These are phyloP conservation scores for Talaromyces sp. DNA, from an alignment of 2,329 filamentous ascomycete genomes.

Conservation along the genomic window DNA sequence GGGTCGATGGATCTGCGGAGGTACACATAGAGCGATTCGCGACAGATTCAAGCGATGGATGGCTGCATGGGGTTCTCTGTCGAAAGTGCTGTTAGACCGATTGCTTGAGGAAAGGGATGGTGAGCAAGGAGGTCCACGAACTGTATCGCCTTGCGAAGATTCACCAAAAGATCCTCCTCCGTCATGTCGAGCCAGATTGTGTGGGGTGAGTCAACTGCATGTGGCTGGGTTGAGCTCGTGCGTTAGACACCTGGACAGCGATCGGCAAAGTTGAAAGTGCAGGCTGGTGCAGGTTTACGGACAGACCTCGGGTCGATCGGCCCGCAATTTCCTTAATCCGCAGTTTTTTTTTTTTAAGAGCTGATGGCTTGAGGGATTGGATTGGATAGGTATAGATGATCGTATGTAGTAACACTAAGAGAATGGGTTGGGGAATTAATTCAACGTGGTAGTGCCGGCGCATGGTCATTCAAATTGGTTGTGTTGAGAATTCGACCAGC, in stretches of 20 bases:
- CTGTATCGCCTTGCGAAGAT: conserved; percentile 14
- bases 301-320: not conserved
- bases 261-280: not conserved
- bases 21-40: conserved; percentile 13
- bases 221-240: not conserved
- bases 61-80: conserved; percentile 15
- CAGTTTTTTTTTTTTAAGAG: too few relatives aligned
- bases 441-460: too few relatives aligned
- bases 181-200: conserved; percentile 2
- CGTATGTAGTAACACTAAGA: not conserved
- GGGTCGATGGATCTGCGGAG: conserved; percentile 1
- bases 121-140: conserved; percentile 1
- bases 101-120: not conserved
- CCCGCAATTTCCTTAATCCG: conserved; percentile 9
- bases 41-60: conserved; percentile 18
- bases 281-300: not conserved
- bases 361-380: too few relatives aligned
- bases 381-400: not conserved
- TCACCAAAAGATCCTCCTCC: conserved; percentile 10
- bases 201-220: not conserved
- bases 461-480: not conserved
- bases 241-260: not conserved
- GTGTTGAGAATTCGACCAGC: too few relatives aligned
- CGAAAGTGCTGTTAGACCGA: not conserved
- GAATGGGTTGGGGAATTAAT: not conserved